Evolutionary conservation across 345 rosid genomes (phyloP), one percentile per base, ranked within the genome.

Genomic region (Boechera stricta): DNA sequence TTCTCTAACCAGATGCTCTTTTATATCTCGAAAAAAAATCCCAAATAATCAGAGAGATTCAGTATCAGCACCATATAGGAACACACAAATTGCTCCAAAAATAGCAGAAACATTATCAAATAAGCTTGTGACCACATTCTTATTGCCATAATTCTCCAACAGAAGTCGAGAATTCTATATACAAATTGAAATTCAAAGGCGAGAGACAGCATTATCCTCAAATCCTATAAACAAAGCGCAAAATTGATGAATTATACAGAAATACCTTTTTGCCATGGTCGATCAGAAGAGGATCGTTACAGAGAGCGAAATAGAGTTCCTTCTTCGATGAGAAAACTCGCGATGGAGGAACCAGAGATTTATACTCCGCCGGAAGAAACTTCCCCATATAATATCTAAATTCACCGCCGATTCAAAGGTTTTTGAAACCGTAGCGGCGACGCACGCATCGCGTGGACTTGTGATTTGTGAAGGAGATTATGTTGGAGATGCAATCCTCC

Each of bases 361-460:
- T 63, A 79, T 78, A 75, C 7, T 86, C 88, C 1, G 69, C 45
- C 9, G 91, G 91, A 9, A 91, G 75, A 74, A 86, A 89, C 36
- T 55, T 74, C 6, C 59, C 95, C 92, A 88, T 13, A 82, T 80
- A 16, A 45, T 65, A 66, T 88, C 88, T 29, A 89, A 84, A 18
- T 77, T 62, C 0, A 69, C 81, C 7, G 86, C 84, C 8, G 84
- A 78, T 51, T 62, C 64, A 21, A 85, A 85, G 7, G 63, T 6
- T 29, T 76, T 77, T 4, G 86, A 86, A 38, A 90, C 87, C 35
- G 73, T 24, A 1, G 91, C 63, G 2, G 18, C 59, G 15, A 83
- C 72, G 82, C 87, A 73, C 5, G 87, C 82, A 2, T 83, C 89
- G 2, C 70, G 55, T 9, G 87, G 89, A 13, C 63, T 70, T 3